phyloP scores from a whole-genome alignment of 306 rosid genomes.

The Macrotyloma uniflorum region DNA sequence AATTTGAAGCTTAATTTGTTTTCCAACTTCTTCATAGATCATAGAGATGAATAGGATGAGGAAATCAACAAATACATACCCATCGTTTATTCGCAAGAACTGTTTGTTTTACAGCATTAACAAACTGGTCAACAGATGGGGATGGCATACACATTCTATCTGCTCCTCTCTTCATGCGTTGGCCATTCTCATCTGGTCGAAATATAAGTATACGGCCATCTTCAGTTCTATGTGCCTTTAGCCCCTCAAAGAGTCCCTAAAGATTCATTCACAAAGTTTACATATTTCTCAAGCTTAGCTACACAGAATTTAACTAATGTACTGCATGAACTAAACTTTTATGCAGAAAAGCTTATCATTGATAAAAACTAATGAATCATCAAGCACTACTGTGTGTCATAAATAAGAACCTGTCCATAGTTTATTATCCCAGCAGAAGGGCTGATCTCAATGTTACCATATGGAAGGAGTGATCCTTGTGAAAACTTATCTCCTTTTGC shows the following conservation, averaged over 20 bases:
- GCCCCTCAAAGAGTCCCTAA: constrained; percentile 73
- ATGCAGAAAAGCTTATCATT: background rate
- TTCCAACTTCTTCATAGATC: background rate
- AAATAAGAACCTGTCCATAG: constrained; percentile 67
- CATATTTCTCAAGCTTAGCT: background rate
- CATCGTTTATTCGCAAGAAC: constrained; percentile 69
- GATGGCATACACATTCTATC: constrained; percentile 72
- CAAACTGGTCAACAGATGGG: constrained; percentile 59
- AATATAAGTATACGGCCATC: constrained; percentile 58
- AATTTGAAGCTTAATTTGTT: background rate
- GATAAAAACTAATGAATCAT: background rate
- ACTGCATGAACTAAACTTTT: background rate
- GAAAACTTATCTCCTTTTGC: constrained; percentile 44
- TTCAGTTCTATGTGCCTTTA: constrained; percentile 62
- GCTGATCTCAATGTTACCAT: constrained; percentile 55
- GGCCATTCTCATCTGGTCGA: constrained; percentile 62
- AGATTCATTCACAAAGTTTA: background rate
- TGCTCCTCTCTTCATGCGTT: constrained; percentile 65
- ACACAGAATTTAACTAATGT: background rate
- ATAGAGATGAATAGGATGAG: background rate
- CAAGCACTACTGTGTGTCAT: background rate
- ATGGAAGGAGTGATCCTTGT: constrained; percentile 48
- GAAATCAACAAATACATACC: constrained; percentile 51
- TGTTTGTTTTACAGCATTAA: constrained; percentile 60
- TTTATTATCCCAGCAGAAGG: constrained; percentile 63